Evolutionary conservation across 805 yeast genomes (phyloP).

Genomic region (Debaryomyces tyrocola): DNA sequence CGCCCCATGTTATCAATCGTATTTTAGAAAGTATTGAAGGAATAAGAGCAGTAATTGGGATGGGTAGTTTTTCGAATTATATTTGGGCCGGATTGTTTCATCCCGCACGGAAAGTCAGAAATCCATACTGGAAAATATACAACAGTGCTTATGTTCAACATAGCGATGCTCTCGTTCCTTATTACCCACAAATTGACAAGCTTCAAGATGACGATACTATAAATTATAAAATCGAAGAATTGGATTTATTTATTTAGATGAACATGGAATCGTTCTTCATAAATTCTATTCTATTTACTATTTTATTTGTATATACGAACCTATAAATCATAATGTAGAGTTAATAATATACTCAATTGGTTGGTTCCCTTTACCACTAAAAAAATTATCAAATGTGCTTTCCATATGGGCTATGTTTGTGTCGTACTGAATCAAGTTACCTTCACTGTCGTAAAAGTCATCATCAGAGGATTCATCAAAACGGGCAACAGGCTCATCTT

Average conservation of each 20-base stretch:
- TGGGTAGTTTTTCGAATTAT: slow-evolving; percentile 73
- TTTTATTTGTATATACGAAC: background rate
- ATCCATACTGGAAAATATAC: slow-evolving; percentile 82
- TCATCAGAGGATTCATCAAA: slow-evolving; percentile 25
- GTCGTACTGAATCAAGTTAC: slow-evolving; percentile 2
- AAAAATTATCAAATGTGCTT: slow-evolving; percentile 7
- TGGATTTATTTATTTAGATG: slow-evolving; percentile 43
- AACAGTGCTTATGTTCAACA: slow-evolving; percentile 74
- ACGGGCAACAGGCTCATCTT: slow-evolving; percentile 21
- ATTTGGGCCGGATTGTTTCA: slow-evolving; percentile 88
- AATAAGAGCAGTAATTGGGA: slow-evolving; percentile 69
- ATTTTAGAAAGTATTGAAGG: slow-evolving; percentile 80
- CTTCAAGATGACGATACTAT: slow-evolving; percentile 20
- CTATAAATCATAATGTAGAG: slow-evolving; percentile 4
- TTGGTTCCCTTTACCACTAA: background rate
- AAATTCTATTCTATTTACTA: too few relatives aligned
- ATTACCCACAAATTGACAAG: slow-evolving; percentile 61
- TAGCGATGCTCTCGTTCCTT: slow-evolving; percentile 77
- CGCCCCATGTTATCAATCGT: slow-evolving; percentile 90
- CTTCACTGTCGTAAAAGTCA: slow-evolving; percentile 15
- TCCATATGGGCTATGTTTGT: slow-evolving; percentile 5
- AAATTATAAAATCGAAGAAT: slow-evolving; percentile 44
- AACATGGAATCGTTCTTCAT: background rate
- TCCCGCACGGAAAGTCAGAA: slow-evolving; percentile 85
- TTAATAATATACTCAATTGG: slow-evolving; percentile 13